Evolutionary conservation across 2,329 filamentous ascomycete species (phyloP).

Genomic region (Furcasterigmium sp.): DNA sequence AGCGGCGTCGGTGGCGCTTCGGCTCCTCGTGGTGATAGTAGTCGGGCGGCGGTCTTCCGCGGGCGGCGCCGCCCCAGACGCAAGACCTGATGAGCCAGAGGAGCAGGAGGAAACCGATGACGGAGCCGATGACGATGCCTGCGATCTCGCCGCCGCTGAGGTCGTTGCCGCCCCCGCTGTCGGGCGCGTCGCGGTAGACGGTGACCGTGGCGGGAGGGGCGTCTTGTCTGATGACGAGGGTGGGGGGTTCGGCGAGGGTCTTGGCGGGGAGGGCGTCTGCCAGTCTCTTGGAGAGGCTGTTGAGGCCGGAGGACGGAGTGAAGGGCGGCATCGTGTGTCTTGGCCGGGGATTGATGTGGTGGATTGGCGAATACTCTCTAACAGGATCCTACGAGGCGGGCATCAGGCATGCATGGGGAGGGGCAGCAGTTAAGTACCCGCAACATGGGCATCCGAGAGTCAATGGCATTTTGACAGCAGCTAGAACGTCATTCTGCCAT

Average conservation of each 20-base stretch:
- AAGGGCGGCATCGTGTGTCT: too few species aligned
- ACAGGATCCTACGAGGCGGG: too few species aligned
- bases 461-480: too few species aligned
- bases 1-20: neutral
- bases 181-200: conserved; percentile 15
- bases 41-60: neutral
- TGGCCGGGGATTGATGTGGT: too few species aligned
- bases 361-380: too few species aligned
- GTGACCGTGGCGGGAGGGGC: conserved; percentile 21
- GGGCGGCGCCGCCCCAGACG: neutral
- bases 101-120: conserved; percentile 38
- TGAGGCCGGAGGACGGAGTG: too few species aligned
- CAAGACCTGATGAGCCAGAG: conserved; percentile 42
- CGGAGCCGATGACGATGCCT: conserved; percentile 44
- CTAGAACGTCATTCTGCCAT: neutral
- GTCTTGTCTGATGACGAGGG: neutral
- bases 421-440: too few species aligned
- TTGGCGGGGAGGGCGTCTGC: conserved; percentile 31
- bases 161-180: conserved; percentile 12
- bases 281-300: too few species aligned
- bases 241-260: neutral
- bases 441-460: too few species aligned
- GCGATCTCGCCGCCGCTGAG: conserved; percentile 44
- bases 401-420: too few species aligned
- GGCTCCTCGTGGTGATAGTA: neutral